A percentile compares a stretch with the other conserved stretches of the same genome.
Evolutionary conservation across 2,329 filamentous ascomycete species (phyloP).

Genomic region (Cladosporium sphaerospermum): DNA sequence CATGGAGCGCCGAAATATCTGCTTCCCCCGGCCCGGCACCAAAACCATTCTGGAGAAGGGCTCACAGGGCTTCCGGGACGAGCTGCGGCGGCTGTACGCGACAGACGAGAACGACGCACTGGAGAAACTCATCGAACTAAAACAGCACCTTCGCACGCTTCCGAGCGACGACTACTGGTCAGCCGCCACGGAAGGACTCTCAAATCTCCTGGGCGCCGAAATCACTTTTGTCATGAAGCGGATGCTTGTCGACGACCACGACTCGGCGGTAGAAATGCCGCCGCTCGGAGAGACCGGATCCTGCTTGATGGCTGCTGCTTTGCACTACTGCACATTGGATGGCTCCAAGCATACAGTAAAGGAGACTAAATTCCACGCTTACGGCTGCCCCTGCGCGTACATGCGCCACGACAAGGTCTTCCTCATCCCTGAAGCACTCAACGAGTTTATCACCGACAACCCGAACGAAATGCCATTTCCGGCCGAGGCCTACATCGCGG

Average conservation of each 20-base stretch:
- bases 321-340: slow-evolving; percentile 58
- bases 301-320: slow-evolving; percentile 58
- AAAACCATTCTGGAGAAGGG: slow-evolving; percentile 21
- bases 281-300: slow-evolving; percentile 55
- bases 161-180: slow-evolving; percentile 59
- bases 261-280: slow-evolving; percentile 54
- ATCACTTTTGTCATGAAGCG: slow-evolving; percentile 64
- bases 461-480: slow-evolving; percentile 55
- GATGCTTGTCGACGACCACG: slow-evolving; percentile 53
- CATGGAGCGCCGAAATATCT: slow-evolving; percentile 23
- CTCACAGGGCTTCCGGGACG: slow-evolving; percentile 21
- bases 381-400: slow-evolving; percentile 59
- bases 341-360: slow-evolving; percentile 48
- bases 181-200: slow-evolving; percentile 57
- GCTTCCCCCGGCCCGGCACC: slow-evolving; percentile 24
- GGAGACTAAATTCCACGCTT: slow-evolving; percentile 59
- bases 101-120: slow-evolving; percentile 54
- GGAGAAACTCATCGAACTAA: slow-evolving; percentile 55
- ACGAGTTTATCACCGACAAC: slow-evolving; percentile 54
- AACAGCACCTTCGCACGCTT: slow-evolving; percentile 47
- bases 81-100: slow-evolving; percentile 20
- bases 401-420: slow-evolving; percentile 69
- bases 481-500: slow-evolving; percentile 60
- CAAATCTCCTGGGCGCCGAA: slow-evolving; percentile 57
- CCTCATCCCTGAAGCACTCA: slow-evolving; percentile 57